A percentile compares a stretch with the other conserved stretches of the same genome.
phyloP scores from a whole-genome alignment of 176 grass and related monocot species.

The Cenchrus fungigraminus region DNA sequence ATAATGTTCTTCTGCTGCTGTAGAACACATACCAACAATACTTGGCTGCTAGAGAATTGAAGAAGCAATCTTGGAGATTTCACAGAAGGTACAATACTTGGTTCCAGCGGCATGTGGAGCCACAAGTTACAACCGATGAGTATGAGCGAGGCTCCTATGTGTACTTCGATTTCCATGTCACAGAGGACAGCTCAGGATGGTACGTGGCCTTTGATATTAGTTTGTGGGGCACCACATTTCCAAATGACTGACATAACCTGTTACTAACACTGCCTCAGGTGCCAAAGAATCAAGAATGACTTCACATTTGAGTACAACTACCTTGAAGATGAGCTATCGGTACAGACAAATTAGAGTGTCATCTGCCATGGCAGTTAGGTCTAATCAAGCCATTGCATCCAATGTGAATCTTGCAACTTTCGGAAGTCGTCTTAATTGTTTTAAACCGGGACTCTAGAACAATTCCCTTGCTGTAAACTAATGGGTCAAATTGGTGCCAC shows the following conservation, averaged over 20 bases:
- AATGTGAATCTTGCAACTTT: constrained; percentile 37
- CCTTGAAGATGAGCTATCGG: constrained; percentile 86
- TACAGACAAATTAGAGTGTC: constrained; percentile 55
- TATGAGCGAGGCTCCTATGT: constrained; percentile 93
- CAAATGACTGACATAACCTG: not conserved
- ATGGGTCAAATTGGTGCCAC: constrained; percentile 1
- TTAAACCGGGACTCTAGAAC: constrained; percentile 25
- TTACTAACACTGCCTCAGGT: constrained; percentile 60
- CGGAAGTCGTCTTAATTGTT: constrained; percentile 11
- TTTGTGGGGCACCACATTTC: not conserved
- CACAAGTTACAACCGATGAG: constrained; percentile 93
- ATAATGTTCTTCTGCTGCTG: constrained; percentile 8
- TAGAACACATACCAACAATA: constrained; percentile 97
- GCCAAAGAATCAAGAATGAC: constrained; percentile 95
- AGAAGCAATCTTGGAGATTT: constrained; percentile 97
- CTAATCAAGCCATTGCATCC: constrained; percentile 29
- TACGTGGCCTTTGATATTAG: constrained; percentile 38
- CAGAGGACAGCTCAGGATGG: constrained; percentile 87
- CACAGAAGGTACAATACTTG: constrained; percentile 96
- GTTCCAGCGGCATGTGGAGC: constrained; percentile 98
- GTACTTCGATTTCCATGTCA: constrained; percentile 93
- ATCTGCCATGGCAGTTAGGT: constrained; percentile 31
- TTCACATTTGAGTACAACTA: constrained; percentile 97
- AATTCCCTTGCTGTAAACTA: constrained; percentile 26
- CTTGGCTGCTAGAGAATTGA: constrained; percentile 90